These are phyloP conservation scores for Linderniella brevidens DNA, from an alignment of 257 asterid species.

Conservation along the genomic window DNA sequence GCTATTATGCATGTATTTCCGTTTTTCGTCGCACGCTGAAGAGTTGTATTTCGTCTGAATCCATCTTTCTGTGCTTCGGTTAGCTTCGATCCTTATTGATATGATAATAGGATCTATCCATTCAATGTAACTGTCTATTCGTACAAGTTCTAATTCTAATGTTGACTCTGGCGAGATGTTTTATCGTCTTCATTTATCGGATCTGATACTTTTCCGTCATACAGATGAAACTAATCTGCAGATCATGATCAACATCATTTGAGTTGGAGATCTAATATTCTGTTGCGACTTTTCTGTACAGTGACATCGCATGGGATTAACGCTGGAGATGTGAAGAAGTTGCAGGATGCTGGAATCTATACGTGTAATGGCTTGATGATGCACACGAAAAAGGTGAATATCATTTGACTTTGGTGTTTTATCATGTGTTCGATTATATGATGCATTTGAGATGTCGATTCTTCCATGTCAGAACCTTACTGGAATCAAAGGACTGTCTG, in stretches of 20 bases:
- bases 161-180: no score
- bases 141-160: no score
- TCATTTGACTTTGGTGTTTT: conserved; percentile 5
- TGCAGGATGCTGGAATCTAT: conserved; percentile 93
- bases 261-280: neutral
- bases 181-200: no score
- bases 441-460: conserved; percentile 5
- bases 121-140: no score
- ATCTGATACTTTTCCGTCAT: no score
- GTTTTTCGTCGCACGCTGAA: conserved; percentile 2
- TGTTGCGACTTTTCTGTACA: conserved; percentile 13
- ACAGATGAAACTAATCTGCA: no score
- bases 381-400: conserved; percentile 87
- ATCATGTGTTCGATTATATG: neutral
- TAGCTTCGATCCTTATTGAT: no score
- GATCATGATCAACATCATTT: no score
- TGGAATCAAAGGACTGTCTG: conserved; percentile 93
- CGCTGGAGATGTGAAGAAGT: conserved; percentile 98
- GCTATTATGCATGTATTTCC: no score
- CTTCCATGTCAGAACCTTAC: conserved; percentile 47
- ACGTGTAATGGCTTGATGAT: conserved; percentile 97
- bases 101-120: no score
- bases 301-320: conserved; percentile 94
- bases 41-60: no score
- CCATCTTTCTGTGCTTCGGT: no score